A percentile compares a stretch with the other conserved stretches of the same genome.
Conservation (phyloP, 31 red algal species). For the Odonthalia washingtoniensis region DNA sequence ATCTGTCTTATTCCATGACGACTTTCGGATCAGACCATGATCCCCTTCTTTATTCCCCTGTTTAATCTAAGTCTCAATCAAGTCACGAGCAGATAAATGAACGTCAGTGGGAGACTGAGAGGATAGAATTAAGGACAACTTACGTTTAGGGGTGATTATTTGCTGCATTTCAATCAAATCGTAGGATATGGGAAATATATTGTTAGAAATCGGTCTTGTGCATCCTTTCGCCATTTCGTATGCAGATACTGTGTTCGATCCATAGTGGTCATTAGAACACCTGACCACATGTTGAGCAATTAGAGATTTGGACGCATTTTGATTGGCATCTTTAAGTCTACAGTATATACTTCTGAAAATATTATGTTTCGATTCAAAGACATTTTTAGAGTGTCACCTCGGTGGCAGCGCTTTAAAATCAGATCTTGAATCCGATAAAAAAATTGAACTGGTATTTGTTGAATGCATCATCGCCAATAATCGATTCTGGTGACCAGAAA, state of each 20-base stretch:
- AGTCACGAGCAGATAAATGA: not conserved
- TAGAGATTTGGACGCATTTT: no score
- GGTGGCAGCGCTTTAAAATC: not conserved
- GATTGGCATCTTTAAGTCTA: no score
- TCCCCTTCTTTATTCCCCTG: not conserved
- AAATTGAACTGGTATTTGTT: not conserved
- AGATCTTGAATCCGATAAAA: no score
- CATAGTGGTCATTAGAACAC: constrained; percentile 15
- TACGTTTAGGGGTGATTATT: not conserved
- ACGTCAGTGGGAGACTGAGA: not conserved
- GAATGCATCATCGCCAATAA: not conserved
- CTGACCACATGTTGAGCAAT: no score
- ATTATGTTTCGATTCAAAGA: not conserved
- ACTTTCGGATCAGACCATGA: no score
- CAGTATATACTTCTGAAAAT: not conserved
- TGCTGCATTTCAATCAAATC: not conserved
- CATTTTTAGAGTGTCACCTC: not conserved
- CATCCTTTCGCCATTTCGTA: constrained; percentile 32
- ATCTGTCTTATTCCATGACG: not conserved
- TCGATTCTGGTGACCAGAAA: not conserved
- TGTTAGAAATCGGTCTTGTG: not conserved
- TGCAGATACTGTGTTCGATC: not conserved
- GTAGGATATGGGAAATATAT: not conserved
- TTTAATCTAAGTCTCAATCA: not conserved
- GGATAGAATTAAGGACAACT: not conserved